Conservation (phyloP, 2,329 filamentous ascomycete genomes). For the Kalmusia sp. region DNA sequence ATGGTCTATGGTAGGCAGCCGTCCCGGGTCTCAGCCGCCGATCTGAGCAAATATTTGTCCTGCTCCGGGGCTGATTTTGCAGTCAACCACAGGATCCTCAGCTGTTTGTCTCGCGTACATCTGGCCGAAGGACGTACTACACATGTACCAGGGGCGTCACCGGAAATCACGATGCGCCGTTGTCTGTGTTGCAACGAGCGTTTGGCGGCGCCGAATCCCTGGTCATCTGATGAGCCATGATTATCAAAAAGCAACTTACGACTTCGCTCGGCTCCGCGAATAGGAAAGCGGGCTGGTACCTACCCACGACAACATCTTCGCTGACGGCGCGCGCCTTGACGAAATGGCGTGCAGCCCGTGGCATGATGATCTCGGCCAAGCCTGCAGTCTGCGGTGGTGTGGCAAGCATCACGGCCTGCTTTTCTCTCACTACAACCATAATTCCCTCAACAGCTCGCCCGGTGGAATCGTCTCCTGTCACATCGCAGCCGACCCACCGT, state of each 20-base stretch:
- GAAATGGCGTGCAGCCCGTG: constrained; percentile 9
- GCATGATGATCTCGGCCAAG: constrained; percentile 15
- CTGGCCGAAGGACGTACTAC: constrained; percentile 8
- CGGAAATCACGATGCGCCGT: constrained; percentile 30
- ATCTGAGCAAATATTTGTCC: constrained; percentile 9
- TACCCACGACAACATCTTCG: constrained; percentile 9
- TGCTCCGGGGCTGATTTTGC: constrained; percentile 24
- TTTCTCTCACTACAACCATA: constrained; percentile 7
- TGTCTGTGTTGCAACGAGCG: constrained; percentile 20
- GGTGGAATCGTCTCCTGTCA: not conserved
- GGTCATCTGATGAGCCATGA: constrained; percentile 29
- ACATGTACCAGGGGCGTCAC: constrained; percentile 24
- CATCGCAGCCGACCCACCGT: constrained; percentile 3
- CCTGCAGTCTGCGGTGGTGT: constrained; percentile 4
- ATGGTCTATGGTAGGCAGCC: constrained; percentile 19
- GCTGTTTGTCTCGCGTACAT: constrained; percentile 10
- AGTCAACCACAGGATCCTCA: constrained; percentile 21
- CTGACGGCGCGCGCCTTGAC: constrained; percentile 21
- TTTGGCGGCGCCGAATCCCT: constrained; percentile 30
- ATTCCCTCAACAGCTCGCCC: constrained; percentile 8
- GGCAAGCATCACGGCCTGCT: constrained; percentile 13
- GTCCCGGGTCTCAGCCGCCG: constrained; percentile 21
- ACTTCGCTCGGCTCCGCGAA: constrained; percentile 14
- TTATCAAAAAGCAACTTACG: constrained; percentile 27
- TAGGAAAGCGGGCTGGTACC: constrained; percentile 15